Base-by-base conservation (phyloP, 176 grass and related monocot genomes). In the Phoenix roebelenii region DNA sequence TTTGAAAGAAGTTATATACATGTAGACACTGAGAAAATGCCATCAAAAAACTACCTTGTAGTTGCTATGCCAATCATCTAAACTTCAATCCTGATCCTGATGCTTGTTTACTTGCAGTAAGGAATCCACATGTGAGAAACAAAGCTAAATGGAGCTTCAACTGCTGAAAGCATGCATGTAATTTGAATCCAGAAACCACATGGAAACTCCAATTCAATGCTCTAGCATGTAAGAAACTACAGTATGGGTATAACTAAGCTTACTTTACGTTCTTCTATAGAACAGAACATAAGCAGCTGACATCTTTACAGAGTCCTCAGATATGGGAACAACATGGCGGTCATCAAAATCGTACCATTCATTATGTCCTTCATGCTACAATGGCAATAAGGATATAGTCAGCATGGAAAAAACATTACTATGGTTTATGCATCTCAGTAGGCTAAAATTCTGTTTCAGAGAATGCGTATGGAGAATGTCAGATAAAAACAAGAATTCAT, bases 301-400 rank as follows among this genome's bases (percentile, higher is more conserved):
- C n/a, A 87, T 85, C 77, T 88, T 92, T 51, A 97, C 78, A 25
- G 22, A 76, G 32, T 88, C 73, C 77, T 97, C 84, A 15, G 65
- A 74, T 39, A 88, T 75, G 63, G 81, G 78, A 50, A 60, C 64
- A 28, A 97, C 87, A 12, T 49, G 77, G 17, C 75, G 72, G 68
- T 97, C 92, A 82, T 90, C 87, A 25, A 97, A 97, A 52, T 97
- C 78, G n/a, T 92, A 83, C 93, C 93, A 88, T 25, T 70, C 74
- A 26, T 78, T 92, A 69, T 65, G 81, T 80, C 70, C 69, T 69
- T 82, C 84, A 48, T 97, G 76, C 84, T 97, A 71, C 70, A 75
- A 58, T 55, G 77, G 39, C 12, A 69, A 72, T 18, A 50, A 59
- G 59, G 15, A 68, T 71, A 28, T 28, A 3, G 65, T 79, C 59